Evolutionary conservation across 2,329 filamentous ascomycete genomes (phyloP).

Genomic region (Aspergillus carbonarius): DNA sequence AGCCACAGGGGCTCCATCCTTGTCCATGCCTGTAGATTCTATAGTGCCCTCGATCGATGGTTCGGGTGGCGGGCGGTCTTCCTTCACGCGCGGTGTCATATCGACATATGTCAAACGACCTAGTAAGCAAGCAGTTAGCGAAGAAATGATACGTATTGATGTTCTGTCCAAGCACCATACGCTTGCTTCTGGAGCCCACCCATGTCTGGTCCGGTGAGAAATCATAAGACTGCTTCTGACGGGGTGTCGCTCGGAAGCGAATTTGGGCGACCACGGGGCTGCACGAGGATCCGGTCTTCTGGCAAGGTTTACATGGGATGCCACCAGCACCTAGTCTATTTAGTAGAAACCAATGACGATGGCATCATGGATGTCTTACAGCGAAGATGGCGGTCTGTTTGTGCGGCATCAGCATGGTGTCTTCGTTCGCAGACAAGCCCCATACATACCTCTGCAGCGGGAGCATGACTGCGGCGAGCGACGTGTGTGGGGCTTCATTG

Average conservation of each 20-base stretch:
- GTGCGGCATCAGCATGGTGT: background rate
- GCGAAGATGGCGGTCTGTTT: background rate
- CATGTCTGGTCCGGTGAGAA: constrained; percentile 6
- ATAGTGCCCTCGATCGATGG: background rate
- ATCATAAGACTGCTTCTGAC: constrained; percentile 4
- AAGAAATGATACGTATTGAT: background rate
- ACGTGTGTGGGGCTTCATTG: background rate
- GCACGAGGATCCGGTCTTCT: background rate
- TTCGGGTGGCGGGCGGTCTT: background rate
- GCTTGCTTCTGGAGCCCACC: background rate
- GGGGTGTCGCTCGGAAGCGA: constrained; percentile 4
- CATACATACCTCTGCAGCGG: background rate
- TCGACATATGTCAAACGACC: background rate
- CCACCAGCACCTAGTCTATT: background rate
- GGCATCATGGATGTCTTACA: background rate
- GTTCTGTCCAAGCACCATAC: background rate
- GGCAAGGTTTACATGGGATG: background rate
- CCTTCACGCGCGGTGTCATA: background rate
- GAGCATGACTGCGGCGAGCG: background rate
- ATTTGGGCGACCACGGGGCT: background rate
- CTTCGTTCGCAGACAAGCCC: background rate
- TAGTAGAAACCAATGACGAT: background rate
- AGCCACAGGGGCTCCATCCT: too few species aligned
- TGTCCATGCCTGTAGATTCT: background rate
- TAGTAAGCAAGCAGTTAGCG: background rate